Evolutionary conservation across 805 yeast genomes (phyloP), one percentile per base, ranked within the genome.

Genomic region (Saccharomyces jurei): DNA sequence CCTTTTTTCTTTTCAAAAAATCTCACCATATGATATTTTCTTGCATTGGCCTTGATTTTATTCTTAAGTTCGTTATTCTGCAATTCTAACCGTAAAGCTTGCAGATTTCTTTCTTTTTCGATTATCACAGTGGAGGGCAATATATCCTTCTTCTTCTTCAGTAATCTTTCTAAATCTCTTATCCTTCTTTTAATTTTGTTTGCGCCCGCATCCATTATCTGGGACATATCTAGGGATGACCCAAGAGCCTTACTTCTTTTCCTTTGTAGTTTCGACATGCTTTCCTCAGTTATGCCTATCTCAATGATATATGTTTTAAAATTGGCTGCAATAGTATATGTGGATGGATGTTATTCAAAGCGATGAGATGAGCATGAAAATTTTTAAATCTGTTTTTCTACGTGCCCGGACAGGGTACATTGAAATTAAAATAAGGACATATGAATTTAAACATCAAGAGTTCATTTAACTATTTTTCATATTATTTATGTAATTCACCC

Each of bases 1-100:
- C 96, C 94, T 77, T 90, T 91, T 73, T 89, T 89, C 65, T 79
- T 82, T 70, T 91, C 98, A 58, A 94, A 89, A 67, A 94, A 94
- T 60, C 92, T 80, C 50, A 94, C 89, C 91, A 89, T 90, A 67
- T 89, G 97, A 68, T 94, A 94, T 71, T 85, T 87, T 60, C 83
- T 79, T 11, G 89, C 81, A 44, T 76, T 71, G 52, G 78, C 76
- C 58, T 77, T 79, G 17, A 80, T 79, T 59, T 74, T 76, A 49
- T 74, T 71, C 30, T 71, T 71, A 41, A 69, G 57, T 56, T 77
- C 76, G 17, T 81, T 79, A 46, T 75, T 74, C 49, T 74, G 74
- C 53, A 87, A 73, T 63, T 87, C 90, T 4, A 75, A 70, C 51
- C 78, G 75, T 57, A 86, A 71, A 1, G 89, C 88, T 50, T 79